Evolutionary conservation across 352 stramenopile species (phyloP).

Genomic region (Globisporangium recalcitrans): DNA sequence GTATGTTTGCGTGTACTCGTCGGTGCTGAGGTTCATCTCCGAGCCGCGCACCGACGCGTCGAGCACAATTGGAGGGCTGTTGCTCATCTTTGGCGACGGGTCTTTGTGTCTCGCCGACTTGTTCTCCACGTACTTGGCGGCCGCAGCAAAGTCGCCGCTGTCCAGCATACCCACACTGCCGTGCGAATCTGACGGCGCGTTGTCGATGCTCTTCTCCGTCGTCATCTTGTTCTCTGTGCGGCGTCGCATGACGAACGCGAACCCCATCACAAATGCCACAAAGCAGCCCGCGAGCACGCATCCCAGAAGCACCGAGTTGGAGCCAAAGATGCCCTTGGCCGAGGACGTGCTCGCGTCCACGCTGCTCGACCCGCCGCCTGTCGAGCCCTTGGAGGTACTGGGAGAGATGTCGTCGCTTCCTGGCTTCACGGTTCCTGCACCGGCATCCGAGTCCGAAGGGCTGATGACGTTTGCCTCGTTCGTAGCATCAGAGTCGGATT

Average conservation of each 20-base stretch:
- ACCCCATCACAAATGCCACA: conserved; percentile 22
- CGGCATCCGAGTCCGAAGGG: not conserved
- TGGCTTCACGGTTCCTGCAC: conserved; percentile 11
- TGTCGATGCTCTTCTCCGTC: conserved; percentile 28
- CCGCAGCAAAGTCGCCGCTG: conserved; percentile 20
- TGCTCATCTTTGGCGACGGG: conserved; percentile 30
- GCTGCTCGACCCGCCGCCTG: conserved; percentile 9
- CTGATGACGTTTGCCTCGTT: conserved; percentile 5
- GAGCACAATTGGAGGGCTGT: conserved; percentile 31
- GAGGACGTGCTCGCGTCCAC: conserved; percentile 12
- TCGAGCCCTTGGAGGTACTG: not conserved
- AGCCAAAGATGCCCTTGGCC: conserved; percentile 13
- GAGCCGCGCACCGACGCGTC: conserved; percentile 35
- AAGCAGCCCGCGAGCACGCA: conserved; percentile 34
- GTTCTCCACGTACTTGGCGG: conserved; percentile 36
- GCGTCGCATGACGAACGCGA: conserved; percentile 44
- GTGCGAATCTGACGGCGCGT: conserved; percentile 15
- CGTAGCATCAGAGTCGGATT: not conserved
- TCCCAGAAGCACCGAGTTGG: conserved; percentile 33
- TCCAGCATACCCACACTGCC: conserved; percentile 38
- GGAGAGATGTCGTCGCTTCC: not conserved
- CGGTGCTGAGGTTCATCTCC: conserved; percentile 32
- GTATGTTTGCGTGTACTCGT: conserved; percentile 10
- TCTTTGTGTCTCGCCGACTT: conserved; percentile 43
- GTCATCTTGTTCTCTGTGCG: conserved; percentile 31